These are phyloP conservation scores for Penicillium turbatum DNA, from an alignment of 495 filamentous ascomycete genomes.

Conservation along the genomic window DNA sequence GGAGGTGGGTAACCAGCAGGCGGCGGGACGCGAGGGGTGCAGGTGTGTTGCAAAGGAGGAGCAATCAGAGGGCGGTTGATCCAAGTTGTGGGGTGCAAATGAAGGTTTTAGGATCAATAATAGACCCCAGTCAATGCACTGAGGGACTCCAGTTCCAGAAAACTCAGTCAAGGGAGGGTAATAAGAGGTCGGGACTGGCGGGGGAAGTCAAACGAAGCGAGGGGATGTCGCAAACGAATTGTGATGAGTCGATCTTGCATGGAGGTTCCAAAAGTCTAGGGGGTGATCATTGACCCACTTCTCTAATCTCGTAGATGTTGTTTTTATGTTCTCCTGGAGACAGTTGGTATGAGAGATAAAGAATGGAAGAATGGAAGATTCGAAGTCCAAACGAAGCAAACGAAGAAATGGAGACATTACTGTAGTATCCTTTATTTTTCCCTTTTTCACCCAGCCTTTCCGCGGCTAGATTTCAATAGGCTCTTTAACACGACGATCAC, in stretches of 20 bases:
- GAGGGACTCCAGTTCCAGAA: neutral
- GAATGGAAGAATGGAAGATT: constrained; percentile 17
- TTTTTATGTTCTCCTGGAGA: neutral
- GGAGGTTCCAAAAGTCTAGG: neutral
- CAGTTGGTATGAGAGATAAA: neutral
- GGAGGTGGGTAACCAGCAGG: constrained; percentile 2
- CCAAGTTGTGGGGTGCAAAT: constrained; percentile 14
- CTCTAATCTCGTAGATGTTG: neutral
- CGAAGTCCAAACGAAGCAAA: neutral
- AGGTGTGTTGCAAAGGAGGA: constrained; percentile 10
- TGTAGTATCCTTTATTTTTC: neutral
- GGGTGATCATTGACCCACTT: neutral
- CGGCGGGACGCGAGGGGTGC: constrained; percentile 28
- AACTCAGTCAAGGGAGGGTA: constrained; percentile 1
- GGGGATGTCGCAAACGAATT: constrained; percentile 22
- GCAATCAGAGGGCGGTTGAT: constrained; percentile 17
- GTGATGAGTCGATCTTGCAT: constrained; percentile 31
- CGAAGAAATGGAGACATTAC: too few relatives aligned
- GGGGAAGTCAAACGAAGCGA: constrained; percentile 14
- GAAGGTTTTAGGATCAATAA: constrained; percentile 13
- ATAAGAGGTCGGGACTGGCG: neutral
- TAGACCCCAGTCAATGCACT: constrained; percentile 10
- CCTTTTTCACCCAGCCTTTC: neutral
- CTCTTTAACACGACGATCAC: constrained; percentile 5
- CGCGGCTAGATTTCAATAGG: constrained; percentile 4